These are phyloP conservation scores for Fusarium luffae DNA, from an alignment of 2,329 filamentous ascomycete genomes.

Conservation along the genomic window DNA sequence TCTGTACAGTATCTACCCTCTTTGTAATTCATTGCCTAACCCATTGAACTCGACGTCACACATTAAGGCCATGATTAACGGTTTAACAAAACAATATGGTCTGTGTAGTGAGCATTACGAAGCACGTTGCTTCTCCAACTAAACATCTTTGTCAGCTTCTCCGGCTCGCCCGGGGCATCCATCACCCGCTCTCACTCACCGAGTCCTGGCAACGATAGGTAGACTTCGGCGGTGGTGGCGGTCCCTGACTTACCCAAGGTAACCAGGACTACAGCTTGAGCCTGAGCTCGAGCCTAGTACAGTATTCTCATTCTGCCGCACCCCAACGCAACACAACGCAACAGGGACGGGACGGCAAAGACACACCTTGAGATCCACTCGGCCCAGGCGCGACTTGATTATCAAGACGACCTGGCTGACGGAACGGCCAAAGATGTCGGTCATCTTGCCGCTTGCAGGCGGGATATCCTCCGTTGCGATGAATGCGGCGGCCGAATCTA, in stretches of 20 bases:
- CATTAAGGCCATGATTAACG: constrained; percentile 7
- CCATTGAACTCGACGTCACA: constrained; percentile 1
- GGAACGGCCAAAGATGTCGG: constrained; percentile 18
- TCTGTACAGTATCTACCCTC: not conserved
- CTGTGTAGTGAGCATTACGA: constrained; percentile 40
- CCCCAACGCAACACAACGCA: constrained; percentile 22
- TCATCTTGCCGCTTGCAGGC: constrained; percentile 41
- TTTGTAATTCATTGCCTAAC: constrained; percentile 9
- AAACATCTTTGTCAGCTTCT: constrained; percentile 38
- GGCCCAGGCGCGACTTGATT: constrained; percentile 18
- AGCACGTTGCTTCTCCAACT: constrained; percentile 35
- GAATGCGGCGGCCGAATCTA: constrained; percentile 7
- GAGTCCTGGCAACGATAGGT: constrained; percentile 27
- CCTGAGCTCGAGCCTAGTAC: not conserved
- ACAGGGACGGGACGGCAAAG: constrained; percentile 21
- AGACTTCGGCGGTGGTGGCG: constrained; percentile 39
- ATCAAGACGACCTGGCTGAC: constrained; percentile 32
- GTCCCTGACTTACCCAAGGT: constrained; percentile 22
- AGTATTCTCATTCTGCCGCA: constrained; percentile 9
- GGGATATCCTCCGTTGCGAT: constrained; percentile 34
- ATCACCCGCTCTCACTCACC: constrained; percentile 42
- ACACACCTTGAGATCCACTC: constrained; percentile 41
- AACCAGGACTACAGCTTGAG: not conserved
- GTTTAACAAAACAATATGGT: constrained; percentile 3
- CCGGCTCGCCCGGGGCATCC: constrained; percentile 40